phyloP scores from a whole-genome alignment of 164 flowering plant species.

The Stephania japonica region DNA sequence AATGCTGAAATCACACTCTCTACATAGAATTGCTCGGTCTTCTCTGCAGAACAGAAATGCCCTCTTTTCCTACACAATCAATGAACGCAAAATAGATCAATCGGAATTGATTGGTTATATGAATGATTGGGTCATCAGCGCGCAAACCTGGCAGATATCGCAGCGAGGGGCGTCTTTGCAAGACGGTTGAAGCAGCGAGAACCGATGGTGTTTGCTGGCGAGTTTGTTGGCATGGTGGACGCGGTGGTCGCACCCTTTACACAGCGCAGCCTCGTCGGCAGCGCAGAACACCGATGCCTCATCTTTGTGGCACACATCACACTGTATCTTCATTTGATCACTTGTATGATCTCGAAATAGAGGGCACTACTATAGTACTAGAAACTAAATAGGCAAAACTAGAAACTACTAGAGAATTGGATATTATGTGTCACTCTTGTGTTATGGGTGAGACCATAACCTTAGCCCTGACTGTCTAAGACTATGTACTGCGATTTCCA shows the following conservation, averaged over 20 bases:
- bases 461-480: no score
- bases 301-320: slow-evolving; percentile 26
- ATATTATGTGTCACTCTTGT: no score
- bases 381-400: background rate
- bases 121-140: background rate
- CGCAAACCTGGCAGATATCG: slow-evolving; percentile 26
- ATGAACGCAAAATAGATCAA: background rate
- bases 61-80: slow-evolving; percentile 47
- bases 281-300: slow-evolving; percentile 31
- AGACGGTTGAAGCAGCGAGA: slow-evolving; percentile 16
- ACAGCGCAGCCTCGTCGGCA: slow-evolving; percentile 37
- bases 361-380: background rate
- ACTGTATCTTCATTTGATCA: slow-evolving; percentile 31
- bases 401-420: background rate
- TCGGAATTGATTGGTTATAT: background rate
- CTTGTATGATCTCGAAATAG: background rate
- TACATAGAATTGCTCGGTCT: slow-evolving; percentile 81
- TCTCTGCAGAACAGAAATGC: slow-evolving; percentile 88
- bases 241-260: slow-evolving; percentile 24
- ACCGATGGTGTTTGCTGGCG: slow-evolving; percentile 34
- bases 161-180: slow-evolving; percentile 23
- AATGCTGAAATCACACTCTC: slow-evolving; percentile 75
- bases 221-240: slow-evolving; percentile 36
- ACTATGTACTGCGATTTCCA: no score
- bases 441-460: no score